Evolutionary conservation across 768 basidiomycete species (phyloP), one percentile per base, ranked within the genome.

Genomic region (Pleurotus pulmonarius): DNA sequence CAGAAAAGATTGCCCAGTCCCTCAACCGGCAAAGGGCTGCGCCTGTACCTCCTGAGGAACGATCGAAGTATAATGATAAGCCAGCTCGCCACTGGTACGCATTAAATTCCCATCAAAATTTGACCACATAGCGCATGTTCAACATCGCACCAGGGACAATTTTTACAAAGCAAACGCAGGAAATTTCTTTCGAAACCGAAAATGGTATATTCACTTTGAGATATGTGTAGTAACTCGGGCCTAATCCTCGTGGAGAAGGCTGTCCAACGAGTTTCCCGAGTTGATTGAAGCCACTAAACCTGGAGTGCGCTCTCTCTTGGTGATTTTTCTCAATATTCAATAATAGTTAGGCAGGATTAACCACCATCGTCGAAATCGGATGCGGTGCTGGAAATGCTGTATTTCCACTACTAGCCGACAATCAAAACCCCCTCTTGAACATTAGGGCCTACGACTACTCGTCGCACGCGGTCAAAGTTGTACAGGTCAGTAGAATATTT

Each of bases 311-410:
- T 39, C 57, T 57, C 43, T 49, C 40, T 51, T 41, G 6, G 34
- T 4, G 53, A 54, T 9, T 29, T 44, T 34, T 49, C 20, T 57
- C 18, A 54, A 53, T n/a, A 40, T 54, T 51, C 52, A 62, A 44
- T 46, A 51, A 53, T 24, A n/a, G 59, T 56, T 66, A 94, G 88
- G 92, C 92, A 51, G 95, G 95, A 12, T 81, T 82, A 0, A 75
- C 81, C 49, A 80, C 78, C 2, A 82, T 98, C 18, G 85, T 87
- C 45, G 97, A 99, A 70, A 82, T 98, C 24, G 97, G 97, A 20
- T 98, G 95, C 67, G 94, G 90, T 90, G 92, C 93, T 16, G 97
- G 97, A n/a, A 97, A 96, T 67, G 88, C 94, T 5, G 83, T 94
- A 1, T 97, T 94, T 64, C 97, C 97, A 0, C 75, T 99, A 1